These are phyloP conservation scores for Lyophyllum atratum DNA, from an alignment of 768 basidiomycete genomes.

Conservation along the genomic window DNA sequence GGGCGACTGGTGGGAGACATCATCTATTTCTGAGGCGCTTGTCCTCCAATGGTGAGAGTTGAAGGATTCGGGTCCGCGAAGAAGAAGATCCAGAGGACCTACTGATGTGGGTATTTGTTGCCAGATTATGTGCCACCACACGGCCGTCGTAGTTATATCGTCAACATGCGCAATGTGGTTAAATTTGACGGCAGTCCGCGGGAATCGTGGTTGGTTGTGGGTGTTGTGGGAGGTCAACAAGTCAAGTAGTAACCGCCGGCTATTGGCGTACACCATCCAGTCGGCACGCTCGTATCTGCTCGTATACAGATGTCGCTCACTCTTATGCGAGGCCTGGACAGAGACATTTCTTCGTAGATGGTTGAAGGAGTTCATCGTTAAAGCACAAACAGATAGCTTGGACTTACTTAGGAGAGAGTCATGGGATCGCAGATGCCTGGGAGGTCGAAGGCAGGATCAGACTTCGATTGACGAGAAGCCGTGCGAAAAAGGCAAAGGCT, in stretches of 20 bases:
- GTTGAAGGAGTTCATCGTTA: no score
- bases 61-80: background rate
- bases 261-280: no score
- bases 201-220: background rate
- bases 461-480: conserved; percentile 4
- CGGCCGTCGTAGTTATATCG: no score
- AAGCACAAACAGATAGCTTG: background rate
- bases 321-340: no score
- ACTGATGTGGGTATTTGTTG: background rate
- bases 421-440: background rate
- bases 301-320: no score
- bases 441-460: background rate
- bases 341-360: no score
- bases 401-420: background rate
- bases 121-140: no score
- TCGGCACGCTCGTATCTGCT: no score
- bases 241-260: no score
- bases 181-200: background rate
- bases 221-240: background rate
- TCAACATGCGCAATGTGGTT: background rate
- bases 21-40: background rate
- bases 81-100: background rate
- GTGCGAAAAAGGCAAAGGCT: conserved; percentile 11
- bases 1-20: background rate
- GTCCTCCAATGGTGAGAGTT: background rate